A percentile compares a stretch with the other conserved stretches of the same genome.
phyloP scores from a whole-genome alignment of 2,329 filamentous ascomycete genomes.

The Pyrenophora seminiperda region DNA sequence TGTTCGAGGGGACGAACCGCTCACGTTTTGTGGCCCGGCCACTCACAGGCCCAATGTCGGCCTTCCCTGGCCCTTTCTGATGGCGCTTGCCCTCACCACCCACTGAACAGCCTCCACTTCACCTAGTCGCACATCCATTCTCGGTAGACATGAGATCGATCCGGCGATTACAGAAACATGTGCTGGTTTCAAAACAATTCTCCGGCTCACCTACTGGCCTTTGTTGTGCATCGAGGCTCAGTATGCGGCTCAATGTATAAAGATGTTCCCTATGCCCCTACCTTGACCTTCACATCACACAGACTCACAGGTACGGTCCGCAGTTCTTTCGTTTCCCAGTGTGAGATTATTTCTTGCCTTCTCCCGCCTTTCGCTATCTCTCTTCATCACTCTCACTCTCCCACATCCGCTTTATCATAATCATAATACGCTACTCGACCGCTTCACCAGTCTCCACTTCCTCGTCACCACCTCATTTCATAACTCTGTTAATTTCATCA shows the following conservation, averaged over 20 bases:
- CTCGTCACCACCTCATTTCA: slow-evolving; percentile 21
- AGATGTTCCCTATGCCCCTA: slow-evolving; percentile 28
- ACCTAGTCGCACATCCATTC: slow-evolving; percentile 40
- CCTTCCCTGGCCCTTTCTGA: slow-evolving; percentile 37
- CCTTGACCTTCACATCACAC: slow-evolving; percentile 32
- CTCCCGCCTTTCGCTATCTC: too few species aligned
- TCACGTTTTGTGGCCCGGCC: slow-evolving; percentile 32
- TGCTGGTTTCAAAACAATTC: slow-evolving; percentile 48
- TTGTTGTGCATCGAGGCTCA: slow-evolving; percentile 31
- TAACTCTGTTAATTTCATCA: slow-evolving; percentile 15
- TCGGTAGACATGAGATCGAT: slow-evolving; percentile 34
- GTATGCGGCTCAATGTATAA: slow-evolving; percentile 42
- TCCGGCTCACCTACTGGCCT: slow-evolving; percentile 40
- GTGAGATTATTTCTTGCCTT: slow-evolving; percentile 40
- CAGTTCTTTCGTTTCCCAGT: slow-evolving; percentile 43
- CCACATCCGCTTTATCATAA: slow-evolving; percentile 32
- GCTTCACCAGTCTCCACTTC: slow-evolving; percentile 29
- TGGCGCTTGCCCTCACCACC: slow-evolving; percentile 38
- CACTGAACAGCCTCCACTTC: slow-evolving; percentile 36
- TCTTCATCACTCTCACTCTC: slow-evolving; percentile 39
- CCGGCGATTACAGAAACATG: slow-evolving; percentile 50
- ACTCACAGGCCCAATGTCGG: slow-evolving; percentile 38
- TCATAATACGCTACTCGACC: slow-evolving; percentile 40
- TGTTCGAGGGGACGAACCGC: slow-evolving; percentile 32
- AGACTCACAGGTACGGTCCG: slow-evolving; percentile 34